Base-by-base conservation (phyloP, 2,329 filamentous ascomycete species). In the Epichloe gansuensis region DNA sequence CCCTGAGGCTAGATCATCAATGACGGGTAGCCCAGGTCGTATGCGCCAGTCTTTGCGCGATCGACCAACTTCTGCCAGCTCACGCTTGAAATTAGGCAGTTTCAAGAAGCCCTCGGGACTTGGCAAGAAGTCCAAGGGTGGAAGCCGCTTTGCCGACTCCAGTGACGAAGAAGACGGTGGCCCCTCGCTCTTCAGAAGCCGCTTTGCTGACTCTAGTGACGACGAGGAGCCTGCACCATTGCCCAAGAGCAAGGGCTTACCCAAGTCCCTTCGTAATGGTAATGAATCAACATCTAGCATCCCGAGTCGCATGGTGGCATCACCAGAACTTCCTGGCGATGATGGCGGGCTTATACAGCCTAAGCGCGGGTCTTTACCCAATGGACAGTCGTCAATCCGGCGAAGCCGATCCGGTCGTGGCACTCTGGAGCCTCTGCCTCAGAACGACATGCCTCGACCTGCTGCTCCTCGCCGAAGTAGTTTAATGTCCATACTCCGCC, bases 401-500 rank as follows among this genome's bases (percentile, higher is more conserved):
- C 66, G 70, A 11, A 70, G 67, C 17, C 67, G 71, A 13, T 75
- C 74, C 4, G 72, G 70, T 5, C 69, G 67, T 4, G 72, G 70
- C 15, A 60, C 58, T 37, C 57, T 73, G 12, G 55, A 58, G n/a
- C 58, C 61, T 2, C 55, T 58, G 1, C 49, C 61, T 5, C 58
- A 59, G 34, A 57, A 57, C 12, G 50, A 51, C 13, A 55, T 53
- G 41, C 6, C 35, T 28, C 25, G 37, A 28, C 54, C 47, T 15
- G 21, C 56, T n/a, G 25, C 56, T n/a, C 41, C 52, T 7, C 69
- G 72, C 35, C 69, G 73, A 47, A 75, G 68, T 53, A 80, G 77
- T 56, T 67, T 83, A 55, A 75, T 82, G 67, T 74, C 74, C 2
- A 79, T 79, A 4, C 67, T 89, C n/a, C 78, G 82, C 39, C 81